phyloP scores from a whole-genome alignment of 176 grass and related monocot species.

The Puccinellia tenuiflora region DNA sequence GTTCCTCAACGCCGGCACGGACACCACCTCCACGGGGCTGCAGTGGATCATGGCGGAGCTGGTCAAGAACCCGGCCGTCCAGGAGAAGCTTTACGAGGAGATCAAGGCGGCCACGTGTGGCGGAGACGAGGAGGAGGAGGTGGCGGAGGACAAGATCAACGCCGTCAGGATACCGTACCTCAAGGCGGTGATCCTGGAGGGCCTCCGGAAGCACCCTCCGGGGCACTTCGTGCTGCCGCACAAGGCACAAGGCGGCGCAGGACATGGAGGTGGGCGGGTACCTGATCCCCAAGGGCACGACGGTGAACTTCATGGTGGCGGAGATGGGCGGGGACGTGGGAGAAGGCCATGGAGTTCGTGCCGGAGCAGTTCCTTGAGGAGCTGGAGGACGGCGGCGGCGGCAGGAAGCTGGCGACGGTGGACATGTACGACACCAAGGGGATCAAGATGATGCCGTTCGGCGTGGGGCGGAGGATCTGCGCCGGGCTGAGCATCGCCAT shows the following conservation, averaged over 20 bases:
- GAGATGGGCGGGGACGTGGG: no score
- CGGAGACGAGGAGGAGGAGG: neutral
- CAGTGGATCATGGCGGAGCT: no score
- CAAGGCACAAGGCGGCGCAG: constrained; percentile 21
- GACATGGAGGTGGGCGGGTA: constrained; percentile 23
- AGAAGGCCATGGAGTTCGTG: constrained; percentile 28
- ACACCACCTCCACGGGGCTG: no score
- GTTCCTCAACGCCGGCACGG: no score
- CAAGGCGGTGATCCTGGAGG: no score
- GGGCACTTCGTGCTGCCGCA: constrained; percentile 35
- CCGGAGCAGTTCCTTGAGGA: constrained; percentile 45
- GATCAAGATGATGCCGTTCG: constrained; percentile 70
- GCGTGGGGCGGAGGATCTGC: constrained; percentile 58
- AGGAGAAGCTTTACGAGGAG: no score
- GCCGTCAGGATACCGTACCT: constrained; percentile 24
- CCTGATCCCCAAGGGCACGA: no score
- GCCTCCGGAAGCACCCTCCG: constrained; percentile 43
- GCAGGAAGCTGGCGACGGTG: constrained; percentile 18
- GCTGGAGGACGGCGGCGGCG: no score
- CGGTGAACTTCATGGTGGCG: no score
- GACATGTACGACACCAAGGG: constrained; percentile 51
- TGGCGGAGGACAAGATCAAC: neutral
- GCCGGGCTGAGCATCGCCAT: constrained; percentile 28
- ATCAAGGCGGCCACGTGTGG: no score
- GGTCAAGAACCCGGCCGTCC: no score